Evolutionary conservation across 345 rosid genomes (phyloP).

Genomic region (Durio zibethinus): DNA sequence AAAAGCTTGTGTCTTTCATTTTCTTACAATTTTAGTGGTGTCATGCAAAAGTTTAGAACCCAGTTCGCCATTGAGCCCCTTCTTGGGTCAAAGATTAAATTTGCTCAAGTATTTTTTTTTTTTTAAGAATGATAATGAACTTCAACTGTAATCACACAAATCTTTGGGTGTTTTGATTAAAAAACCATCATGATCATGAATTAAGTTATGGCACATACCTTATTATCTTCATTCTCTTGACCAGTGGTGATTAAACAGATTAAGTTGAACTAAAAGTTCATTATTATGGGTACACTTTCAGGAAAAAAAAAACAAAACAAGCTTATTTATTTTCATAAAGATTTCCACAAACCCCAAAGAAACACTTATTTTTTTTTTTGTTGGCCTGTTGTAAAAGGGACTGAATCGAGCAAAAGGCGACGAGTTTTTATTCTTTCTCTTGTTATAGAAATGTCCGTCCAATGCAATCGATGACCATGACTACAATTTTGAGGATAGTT

Average conservation of each 20-base stretch:
- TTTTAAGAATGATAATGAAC: no score
- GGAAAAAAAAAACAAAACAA: neutral
- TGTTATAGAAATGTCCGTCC: neutral
- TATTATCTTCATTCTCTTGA: neutral
- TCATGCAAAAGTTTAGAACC: neutral
- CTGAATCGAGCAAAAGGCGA: neutral
- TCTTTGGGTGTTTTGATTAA: neutral
- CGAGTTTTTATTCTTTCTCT: neutral
- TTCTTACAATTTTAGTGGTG: neutral
- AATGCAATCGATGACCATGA: neutral
- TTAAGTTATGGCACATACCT: neutral
- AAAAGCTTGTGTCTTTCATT: neutral
- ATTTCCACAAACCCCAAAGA: neutral
- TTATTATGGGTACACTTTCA: neutral
- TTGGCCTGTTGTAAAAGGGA: neutral
- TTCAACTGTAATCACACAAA: no score
- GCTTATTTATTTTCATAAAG: neutral
- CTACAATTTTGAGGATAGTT: no score
- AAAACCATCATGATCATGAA: neutral
- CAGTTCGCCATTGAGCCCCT: neutral
- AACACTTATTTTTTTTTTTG: neutral
- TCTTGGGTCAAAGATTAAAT: no score
- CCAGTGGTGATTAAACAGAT: neutral
- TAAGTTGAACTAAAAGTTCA: neutral
- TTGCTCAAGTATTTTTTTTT: no score